Evolutionary conservation across 2,329 filamentous ascomycete genomes (phyloP).

Genomic region (Furcasterigmium sp.): DNA sequence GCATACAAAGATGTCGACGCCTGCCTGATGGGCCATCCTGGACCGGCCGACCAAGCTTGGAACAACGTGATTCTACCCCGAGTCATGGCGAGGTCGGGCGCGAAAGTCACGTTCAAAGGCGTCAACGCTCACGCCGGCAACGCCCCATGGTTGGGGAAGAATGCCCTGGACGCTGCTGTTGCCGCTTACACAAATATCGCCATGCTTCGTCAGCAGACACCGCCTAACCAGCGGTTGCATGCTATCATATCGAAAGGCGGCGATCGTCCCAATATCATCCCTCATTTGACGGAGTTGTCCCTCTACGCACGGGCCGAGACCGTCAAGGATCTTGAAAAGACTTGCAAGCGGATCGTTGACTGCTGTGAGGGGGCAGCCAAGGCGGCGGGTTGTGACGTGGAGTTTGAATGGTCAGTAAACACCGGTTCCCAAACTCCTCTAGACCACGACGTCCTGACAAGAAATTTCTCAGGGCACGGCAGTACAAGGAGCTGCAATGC

Average conservation of each 20-base stretch:
- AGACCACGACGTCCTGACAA: too few species aligned
- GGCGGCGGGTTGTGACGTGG: conserved; percentile 27
- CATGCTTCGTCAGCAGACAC: conserved; percentile 30
- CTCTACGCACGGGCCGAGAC: not conserved
- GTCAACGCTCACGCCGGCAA: conserved; percentile 27
- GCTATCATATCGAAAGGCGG: conserved; percentile 28
- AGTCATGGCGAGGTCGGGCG: conserved; percentile 13
- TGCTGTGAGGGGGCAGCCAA: conserved; percentile 29
- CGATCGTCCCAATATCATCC: conserved; percentile 32
- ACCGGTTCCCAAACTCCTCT: too few species aligned
- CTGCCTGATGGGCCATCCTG: conserved; percentile 28
- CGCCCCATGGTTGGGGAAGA: conserved; percentile 29
- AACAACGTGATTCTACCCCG: conserved; percentile 16
- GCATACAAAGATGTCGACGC: conserved; percentile 26
- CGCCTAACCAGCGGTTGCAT: conserved; percentile 29
- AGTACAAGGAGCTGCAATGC: too few species aligned
- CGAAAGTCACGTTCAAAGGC: conserved; percentile 27
- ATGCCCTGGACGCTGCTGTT: conserved; percentile 31
- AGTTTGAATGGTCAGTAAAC: conserved; percentile 22
- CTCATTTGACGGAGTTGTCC: conserved; percentile 15
- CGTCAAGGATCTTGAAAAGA: conserved; percentile 8
- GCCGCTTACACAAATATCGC: conserved; percentile 27
- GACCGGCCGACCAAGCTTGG: conserved; percentile 6
- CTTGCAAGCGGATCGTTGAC: conserved; percentile 13
- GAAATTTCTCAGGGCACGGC: too few species aligned